Conservation (phyloP, 345 rosid species). For the Crucihimalaya himalaica region DNA sequence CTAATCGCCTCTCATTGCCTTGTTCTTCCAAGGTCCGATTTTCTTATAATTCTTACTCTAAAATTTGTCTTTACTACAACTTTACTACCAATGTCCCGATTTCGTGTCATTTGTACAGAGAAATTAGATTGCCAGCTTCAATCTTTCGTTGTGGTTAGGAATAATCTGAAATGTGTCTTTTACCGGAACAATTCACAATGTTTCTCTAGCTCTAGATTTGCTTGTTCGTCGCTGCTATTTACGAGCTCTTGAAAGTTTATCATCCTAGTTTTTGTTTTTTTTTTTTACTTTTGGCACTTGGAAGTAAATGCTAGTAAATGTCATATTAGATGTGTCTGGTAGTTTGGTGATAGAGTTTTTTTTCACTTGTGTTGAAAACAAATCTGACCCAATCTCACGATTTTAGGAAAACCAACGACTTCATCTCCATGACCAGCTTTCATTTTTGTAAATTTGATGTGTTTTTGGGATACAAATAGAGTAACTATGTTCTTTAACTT, state of each 20-base stretch:
- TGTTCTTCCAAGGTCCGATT: conserved; percentile 62
- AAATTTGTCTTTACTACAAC: neutral
- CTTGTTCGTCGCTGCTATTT: conserved; percentile 13
- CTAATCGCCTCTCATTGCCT: conserved; percentile 49
- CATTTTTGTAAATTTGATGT: neutral
- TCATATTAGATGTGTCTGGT: neutral
- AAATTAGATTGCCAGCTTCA: neutral
- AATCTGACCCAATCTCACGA: too few relatives aligned
- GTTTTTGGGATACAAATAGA: neutral
- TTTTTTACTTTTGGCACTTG: neutral
- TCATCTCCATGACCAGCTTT: neutral
- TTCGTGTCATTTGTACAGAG: neutral
- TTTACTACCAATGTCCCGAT: neutral
- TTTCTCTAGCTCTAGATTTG: conserved; percentile 16
- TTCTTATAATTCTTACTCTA: conserved; percentile 1
- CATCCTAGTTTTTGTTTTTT: neutral
- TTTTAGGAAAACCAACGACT: neutral
- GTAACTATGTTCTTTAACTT: neutral
- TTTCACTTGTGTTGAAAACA: neutral
- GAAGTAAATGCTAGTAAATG: neutral
- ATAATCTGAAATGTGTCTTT: conserved; percentile 21
- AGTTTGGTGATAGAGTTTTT: neutral
- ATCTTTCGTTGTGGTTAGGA: conserved; percentile 15
- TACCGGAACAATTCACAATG: neutral
- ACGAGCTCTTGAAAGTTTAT: neutral